Evolutionary conservation across 306 rosid genomes (phyloP).

Genomic region (Mimosa bimucronata): DNA sequence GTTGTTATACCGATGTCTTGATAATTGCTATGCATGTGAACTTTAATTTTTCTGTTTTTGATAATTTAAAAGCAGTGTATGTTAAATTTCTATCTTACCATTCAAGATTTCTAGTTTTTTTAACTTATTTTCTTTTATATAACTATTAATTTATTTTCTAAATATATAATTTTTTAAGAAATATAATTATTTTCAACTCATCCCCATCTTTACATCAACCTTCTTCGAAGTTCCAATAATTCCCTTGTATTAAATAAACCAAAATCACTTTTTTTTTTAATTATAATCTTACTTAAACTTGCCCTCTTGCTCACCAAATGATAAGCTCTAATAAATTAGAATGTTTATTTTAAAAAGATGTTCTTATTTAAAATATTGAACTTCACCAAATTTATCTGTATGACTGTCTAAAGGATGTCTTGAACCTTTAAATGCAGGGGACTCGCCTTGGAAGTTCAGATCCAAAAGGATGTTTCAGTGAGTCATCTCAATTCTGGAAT

Average conservation of each 20-base stretch:
- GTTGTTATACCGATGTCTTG: constrained; percentile 12
- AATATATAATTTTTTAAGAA: neutral
- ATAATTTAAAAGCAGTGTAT: constrained; percentile 7
- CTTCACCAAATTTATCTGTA: constrained; percentile 28
- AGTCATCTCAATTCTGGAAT: constrained; percentile 48
- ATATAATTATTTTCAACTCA: neutral
- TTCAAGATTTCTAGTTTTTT: neutral
- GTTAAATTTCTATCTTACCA: neutral
- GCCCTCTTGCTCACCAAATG: neutral
- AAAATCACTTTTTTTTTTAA: neutral
- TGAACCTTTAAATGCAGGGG: constrained; percentile 70
- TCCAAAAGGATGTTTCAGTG: constrained; percentile 98
- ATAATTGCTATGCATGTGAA: constrained; percentile 2
- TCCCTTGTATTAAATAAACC: neutral
- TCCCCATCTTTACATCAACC: neutral
- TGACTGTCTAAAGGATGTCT: constrained; percentile 38
- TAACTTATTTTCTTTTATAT: neutral
- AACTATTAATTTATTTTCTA: neutral
- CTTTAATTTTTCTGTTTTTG: neutral
- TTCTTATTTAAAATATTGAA: constrained; percentile 36
- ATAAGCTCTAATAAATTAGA: neutral
- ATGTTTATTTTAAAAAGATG: neutral
- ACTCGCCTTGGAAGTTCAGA: constrained; percentile 99
- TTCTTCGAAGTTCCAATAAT: neutral
- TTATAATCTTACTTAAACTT: neutral